phyloP scores from a whole-genome alignment of 768 basidiomycete genomes.

The Collybiopsis confluens region DNA sequence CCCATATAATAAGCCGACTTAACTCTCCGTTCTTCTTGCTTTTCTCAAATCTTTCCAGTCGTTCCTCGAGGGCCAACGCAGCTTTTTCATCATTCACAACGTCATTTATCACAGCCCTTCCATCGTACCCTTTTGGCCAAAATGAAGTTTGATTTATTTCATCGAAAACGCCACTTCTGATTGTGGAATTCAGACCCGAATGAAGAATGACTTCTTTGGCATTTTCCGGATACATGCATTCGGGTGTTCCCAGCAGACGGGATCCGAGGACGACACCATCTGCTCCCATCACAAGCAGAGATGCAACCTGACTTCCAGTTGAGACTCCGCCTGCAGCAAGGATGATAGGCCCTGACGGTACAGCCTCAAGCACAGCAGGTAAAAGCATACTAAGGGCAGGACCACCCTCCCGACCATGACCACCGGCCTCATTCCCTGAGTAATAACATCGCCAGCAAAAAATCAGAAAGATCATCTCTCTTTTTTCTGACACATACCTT shows the following conservation, averaged over 20 bases:
- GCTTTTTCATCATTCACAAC: conserved; percentile 26
- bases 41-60: conserved; percentile 21
- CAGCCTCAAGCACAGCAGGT: conserved; percentile 25
- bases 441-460: background rate
- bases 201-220: conserved; percentile 35
- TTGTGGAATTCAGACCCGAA: conserved; percentile 29
- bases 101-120: conserved; percentile 39
- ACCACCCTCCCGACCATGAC: conserved; percentile 36
- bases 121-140: conserved; percentile 42
- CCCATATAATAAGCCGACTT: conserved; percentile 27
- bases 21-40: conserved; percentile 25
- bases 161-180: conserved; percentile 39
- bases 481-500: conserved; percentile 58
- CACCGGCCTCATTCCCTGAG: conserved; percentile 46
- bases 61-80: conserved; percentile 28
- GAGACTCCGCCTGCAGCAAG: conserved; percentile 48
- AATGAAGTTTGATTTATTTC: conserved; percentile 29
- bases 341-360: conserved; percentile 30
- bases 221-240: conserved; percentile 32
- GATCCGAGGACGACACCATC: conserved; percentile 44
- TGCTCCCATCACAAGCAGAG: conserved; percentile 40
- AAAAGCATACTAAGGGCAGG: conserved; percentile 36
- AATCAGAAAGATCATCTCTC: background rate
- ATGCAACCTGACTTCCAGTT: conserved; percentile 38
- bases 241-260: conserved; percentile 41